Conservation (phyloP, 2,329 filamentous ascomycete species). For the Emmonsiellopsis sp. region DNA sequence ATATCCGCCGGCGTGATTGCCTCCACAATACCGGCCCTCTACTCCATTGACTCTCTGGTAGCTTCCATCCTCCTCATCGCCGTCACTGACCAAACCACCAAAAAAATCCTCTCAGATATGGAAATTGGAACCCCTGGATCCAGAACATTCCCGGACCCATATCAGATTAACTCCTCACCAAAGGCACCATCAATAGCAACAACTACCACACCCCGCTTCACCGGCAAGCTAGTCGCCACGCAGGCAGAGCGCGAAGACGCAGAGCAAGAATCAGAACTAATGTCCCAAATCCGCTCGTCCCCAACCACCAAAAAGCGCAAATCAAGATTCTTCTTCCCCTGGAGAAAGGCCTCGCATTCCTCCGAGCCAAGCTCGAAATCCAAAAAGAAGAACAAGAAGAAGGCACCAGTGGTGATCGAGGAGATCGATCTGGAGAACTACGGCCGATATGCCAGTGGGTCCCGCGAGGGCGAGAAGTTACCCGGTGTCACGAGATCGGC, state of each 20-base stretch:
- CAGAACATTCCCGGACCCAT: conserved; percentile 5
- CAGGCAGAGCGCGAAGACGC: conserved; percentile 36
- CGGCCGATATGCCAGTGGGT: conserved; percentile 28
- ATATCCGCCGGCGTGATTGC: conserved; percentile 33
- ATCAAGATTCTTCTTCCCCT: conserved; percentile 5
- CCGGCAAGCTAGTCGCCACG: conserved; percentile 27
- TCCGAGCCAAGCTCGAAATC: conserved; percentile 5
- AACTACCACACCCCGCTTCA: conserved; percentile 15
- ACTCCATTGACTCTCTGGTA: conserved; percentile 40
- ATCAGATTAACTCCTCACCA: conserved; percentile 7
- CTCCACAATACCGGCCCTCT: conserved; percentile 36
- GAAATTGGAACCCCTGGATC: conserved; percentile 17
- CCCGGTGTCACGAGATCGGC: conserved; percentile 27
- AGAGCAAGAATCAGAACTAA: conserved; percentile 27
- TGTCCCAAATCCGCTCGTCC: conserved; percentile 24
- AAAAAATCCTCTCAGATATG: conserved; percentile 30
- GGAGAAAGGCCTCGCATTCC: conserved; percentile 9
- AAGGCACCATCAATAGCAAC: conserved; percentile 7
- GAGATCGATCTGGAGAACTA: conserved; percentile 40
- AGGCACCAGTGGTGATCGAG: conserved; percentile 27
- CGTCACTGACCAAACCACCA: conserved; percentile 34
- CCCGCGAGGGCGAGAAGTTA: conserved; percentile 31
- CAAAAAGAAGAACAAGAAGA: conserved; percentile 19
- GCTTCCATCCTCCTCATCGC: conserved; percentile 38
- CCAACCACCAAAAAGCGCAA: conserved; percentile 8